Conservation (phyloP, 2,329 filamentous ascomycete species). For the Fusarium staphyleae region DNA sequence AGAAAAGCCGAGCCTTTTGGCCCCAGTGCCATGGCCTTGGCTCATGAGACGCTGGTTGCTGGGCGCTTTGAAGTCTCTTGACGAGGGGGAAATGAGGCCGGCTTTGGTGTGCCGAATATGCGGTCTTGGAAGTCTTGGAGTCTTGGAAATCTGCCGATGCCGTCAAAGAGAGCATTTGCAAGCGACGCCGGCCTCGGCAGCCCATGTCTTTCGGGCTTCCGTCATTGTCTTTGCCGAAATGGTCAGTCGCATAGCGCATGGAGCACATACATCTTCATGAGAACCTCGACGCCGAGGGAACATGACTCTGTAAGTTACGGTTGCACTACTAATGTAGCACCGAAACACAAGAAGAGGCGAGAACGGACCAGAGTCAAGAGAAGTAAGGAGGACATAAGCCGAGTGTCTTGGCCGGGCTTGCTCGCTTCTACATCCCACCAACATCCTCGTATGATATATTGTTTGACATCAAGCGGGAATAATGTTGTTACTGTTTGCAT, state of each 20-base stretch:
- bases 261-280: neutral
- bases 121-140: slow-evolving; percentile 39
- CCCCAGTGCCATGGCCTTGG: slow-evolving; percentile 39
- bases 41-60: slow-evolving; percentile 36
- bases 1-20: slow-evolving; percentile 32
- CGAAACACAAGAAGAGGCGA: slow-evolving; percentile 19
- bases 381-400: slow-evolving; percentile 9
- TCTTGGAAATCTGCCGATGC: slow-evolving; percentile 29
- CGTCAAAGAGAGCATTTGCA: slow-evolving; percentile 1
- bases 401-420: slow-evolving; percentile 17
- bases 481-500: neutral
- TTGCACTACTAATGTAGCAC: slow-evolving; percentile 35
- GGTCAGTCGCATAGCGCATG: slow-evolving; percentile 11
- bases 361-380: slow-evolving; percentile 15
- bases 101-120: slow-evolving; percentile 38
- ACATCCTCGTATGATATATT: neutral
- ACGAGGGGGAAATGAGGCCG: slow-evolving; percentile 37
- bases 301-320: slow-evolving; percentile 22
- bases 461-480: neutral
- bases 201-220: neutral
- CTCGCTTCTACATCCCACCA: slow-evolving; percentile 32
- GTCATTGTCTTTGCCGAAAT: slow-evolving; percentile 12
- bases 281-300: slow-evolving; percentile 20
- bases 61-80: slow-evolving; percentile 27
- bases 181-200: slow-evolving; percentile 6